Conservation (phyloP, 2,329 filamentous ascomycete genomes). For the Cladobotryum protrusum region DNA sequence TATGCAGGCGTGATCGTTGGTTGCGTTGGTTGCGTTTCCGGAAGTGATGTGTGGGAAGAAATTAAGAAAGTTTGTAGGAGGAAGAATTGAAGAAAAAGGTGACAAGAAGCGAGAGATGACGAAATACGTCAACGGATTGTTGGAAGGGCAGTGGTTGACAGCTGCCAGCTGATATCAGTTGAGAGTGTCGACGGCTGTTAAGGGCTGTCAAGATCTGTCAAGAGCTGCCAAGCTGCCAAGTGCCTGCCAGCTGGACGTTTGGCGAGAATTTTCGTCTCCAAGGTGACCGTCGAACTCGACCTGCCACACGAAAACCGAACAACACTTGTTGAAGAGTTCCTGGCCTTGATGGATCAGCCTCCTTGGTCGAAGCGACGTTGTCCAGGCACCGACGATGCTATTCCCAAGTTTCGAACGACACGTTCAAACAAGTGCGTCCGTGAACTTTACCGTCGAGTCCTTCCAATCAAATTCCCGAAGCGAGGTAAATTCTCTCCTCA, state of each 20-base stretch:
- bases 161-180: constrained; percentile 8
- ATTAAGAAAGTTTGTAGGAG: constrained; percentile 2
- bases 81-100: constrained; percentile 4
- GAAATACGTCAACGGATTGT: neutral
- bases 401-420: too few species aligned
- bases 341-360: neutral
- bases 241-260: constrained; percentile 7
- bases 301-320: neutral
- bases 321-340: neutral
- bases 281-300: neutral
- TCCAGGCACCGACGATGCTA: too few species aligned
- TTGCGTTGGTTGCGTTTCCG: neutral
- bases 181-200: neutral
- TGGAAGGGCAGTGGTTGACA: constrained; percentile 6
- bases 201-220: too few species aligned
- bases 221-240: constrained; percentile 1
- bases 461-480: too few species aligned
- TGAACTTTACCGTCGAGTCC: too few species aligned
- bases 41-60: neutral
- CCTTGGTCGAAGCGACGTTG: too few species aligned
- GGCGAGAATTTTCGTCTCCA: neutral
- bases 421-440: too few species aligned
- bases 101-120: constrained; percentile 12
- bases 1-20: constrained; percentile 11
- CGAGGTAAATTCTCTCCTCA: too few species aligned